Evolutionary conservation across 495 filamentous ascomycete species (phyloP), one percentile per base, ranked within the genome.

Genomic region (Hypoxylon crocopeplum): DNA sequence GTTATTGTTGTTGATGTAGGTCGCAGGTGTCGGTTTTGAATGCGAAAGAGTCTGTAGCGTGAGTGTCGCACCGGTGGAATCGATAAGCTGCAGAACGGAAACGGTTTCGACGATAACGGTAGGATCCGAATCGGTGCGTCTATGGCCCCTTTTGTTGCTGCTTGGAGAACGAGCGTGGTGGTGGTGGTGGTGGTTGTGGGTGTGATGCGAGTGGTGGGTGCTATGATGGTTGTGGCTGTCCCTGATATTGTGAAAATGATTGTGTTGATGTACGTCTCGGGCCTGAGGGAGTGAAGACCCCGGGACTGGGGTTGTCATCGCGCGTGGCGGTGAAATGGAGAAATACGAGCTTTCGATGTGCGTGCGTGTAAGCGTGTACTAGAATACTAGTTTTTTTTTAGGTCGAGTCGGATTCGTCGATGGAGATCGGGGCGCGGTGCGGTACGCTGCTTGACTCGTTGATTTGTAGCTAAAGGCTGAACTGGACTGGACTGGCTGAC

Each of bases 271-370:
- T 64, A 69, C 61, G 69, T 67, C 64, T 68, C 75, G 78, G 77
- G 76, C 68, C 78, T 80, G 78, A 80, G 73, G 59, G 78, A 80
- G 78, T 79, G 78, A 79, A 79, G 78, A 69, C 76, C 77, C 76
- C 69, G 65, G 69, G 64, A 67, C 71, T 68, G 69, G 70, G 70
- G 76, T 77, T 70, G 78, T 77, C 78, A 80, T 80, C 56, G 74
- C 69, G 75, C 64, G 73, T 70, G 69, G 65, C 68, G 71, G 67
- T 67, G 71, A 62, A 68, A 60, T 57, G 50, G 59, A 52, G 55
- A 66, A 70, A 70, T 70, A 70, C 68, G 68, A 70, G 68, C 53
- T 64, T 61, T 53, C 54, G 48, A 48, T 20, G 30, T 56, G 51
- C 51, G 62, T 65, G 62, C 55, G 56, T 65, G 56, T 59, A 66